phyloP scores from a whole-genome alignment of 208 protist species.

The Entamoeba nuttalli region DNA sequence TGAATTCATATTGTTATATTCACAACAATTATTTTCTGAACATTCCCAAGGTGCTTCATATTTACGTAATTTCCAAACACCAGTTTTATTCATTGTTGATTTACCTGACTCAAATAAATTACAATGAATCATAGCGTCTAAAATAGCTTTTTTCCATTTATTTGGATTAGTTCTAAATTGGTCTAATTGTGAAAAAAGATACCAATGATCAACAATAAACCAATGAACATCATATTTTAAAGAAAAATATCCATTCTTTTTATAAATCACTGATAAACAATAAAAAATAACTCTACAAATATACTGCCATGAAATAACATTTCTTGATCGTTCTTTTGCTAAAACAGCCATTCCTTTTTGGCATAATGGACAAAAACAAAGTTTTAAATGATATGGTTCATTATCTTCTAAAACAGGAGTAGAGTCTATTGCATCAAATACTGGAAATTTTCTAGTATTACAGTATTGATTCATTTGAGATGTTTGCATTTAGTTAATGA shows the following conservation, averaged over 20 bases:
- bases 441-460: not conserved
- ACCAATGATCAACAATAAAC: not conserved
- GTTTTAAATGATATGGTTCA: not conserved
- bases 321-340: not conserved
- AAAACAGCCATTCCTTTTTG: not conserved
- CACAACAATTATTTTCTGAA: not conserved
- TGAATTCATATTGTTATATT: not conserved
- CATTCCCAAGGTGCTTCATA: not conserved
- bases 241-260: not conserved
- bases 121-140: not conserved
- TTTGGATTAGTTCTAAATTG: not conserved
- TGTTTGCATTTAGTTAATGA: not conserved
- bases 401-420: not conserved
- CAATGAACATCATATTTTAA: not conserved
- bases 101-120: not conserved
- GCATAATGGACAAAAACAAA: not conserved
- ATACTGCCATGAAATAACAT: not conserved
- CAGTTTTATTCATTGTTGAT: not conserved
- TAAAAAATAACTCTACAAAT: not conserved
- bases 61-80: not conserved
- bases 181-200: not conserved
- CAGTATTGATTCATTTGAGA: not conserved
- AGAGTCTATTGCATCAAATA: not conserved
- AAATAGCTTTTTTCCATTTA: not conserved
- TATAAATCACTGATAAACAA: not conserved